phyloP scores from a whole-genome alignment of 2,329 filamentous ascomycete genomes.

The Xylaria sp. region DNA sequence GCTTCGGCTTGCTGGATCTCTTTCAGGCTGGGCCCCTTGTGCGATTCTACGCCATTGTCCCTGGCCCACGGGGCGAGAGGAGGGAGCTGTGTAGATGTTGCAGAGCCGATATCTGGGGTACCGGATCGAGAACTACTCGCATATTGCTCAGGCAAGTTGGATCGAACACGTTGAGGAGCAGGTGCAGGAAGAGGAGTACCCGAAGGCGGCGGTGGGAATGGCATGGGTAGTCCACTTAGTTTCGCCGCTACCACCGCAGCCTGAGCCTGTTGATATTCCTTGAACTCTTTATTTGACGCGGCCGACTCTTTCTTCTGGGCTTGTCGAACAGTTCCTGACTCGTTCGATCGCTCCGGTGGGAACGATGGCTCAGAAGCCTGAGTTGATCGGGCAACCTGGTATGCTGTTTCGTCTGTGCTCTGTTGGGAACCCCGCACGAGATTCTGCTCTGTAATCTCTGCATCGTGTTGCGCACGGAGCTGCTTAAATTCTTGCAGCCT shows the following conservation, averaged over 20 bases:
- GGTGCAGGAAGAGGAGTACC: constrained; percentile 87
- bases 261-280: constrained; percentile 74
- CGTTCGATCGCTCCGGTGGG: constrained; percentile 29
- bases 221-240: constrained; percentile 78
- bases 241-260: constrained; percentile 60
- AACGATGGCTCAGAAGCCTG: constrained; percentile 28
- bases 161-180: constrained; percentile 83
- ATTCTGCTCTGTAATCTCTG: constrained; percentile 55
- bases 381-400: constrained; percentile 30
- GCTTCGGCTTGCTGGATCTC: constrained; percentile 98
- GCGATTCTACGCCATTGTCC: constrained; percentile 73
- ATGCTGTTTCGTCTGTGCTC: constrained; percentile 29
- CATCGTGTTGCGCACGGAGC: constrained; percentile 77
- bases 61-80: constrained; percentile 96
- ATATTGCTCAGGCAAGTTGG: constrained; percentile 82
- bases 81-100: constrained; percentile 61
- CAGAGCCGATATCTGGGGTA: constrained; percentile 70
- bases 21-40: constrained; percentile 90
- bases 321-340: constrained; percentile 32
- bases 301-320: constrained; percentile 40
- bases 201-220: constrained; percentile 76
- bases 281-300: constrained; percentile 64
- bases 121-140: constrained; percentile 74
- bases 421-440: constrained; percentile 20
- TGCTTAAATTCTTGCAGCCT: constrained; percentile 86